Percentiles rank a stretch among this genome's conserved stretches.
phyloP scores from a whole-genome alignment of 495 filamentous ascomycete species.

The Talaromyces stipitatus region DNA sequence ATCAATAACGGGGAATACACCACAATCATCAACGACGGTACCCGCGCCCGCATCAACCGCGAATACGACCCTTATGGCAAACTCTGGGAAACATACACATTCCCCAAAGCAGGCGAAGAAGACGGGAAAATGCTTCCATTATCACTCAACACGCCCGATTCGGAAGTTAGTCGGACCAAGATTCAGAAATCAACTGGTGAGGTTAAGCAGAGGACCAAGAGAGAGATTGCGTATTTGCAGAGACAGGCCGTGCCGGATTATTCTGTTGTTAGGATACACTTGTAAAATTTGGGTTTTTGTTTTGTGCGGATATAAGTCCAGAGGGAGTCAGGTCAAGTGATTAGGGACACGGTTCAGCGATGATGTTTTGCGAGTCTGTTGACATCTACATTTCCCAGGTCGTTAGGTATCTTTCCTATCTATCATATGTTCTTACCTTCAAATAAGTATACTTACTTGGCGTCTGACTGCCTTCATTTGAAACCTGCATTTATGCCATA shows the following conservation, averaged over 20 bases:
- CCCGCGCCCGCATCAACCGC: conserved; percentile 4
- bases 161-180: conserved; percentile 38
- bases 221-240: conserved; percentile 65
- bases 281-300: conserved; percentile 25
- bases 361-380: too few species aligned
- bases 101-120: conserved; percentile 23
- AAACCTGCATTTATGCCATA: too few species aligned
- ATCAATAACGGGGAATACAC: background rate
- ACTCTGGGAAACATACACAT: conserved; percentile 24
- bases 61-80: conserved; percentile 8
- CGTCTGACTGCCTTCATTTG: too few species aligned
- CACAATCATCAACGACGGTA: background rate
- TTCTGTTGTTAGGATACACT: conserved; percentile 63
- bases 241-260: conserved; percentile 70
- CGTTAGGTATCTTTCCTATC: too few species aligned
- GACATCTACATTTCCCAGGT: too few species aligned
- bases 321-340: background rate
- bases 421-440: too few species aligned
- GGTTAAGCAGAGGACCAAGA: conserved; percentile 49
- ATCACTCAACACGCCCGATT: conserved; percentile 57
- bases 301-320: background rate
- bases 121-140: conserved; percentile 50
- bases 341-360: too few species aligned
- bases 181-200: conserved; percentile 42
- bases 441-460: too few species aligned